phyloP scores from a whole-genome alignment of 306 rosid species.

The Urtica urens region DNA sequence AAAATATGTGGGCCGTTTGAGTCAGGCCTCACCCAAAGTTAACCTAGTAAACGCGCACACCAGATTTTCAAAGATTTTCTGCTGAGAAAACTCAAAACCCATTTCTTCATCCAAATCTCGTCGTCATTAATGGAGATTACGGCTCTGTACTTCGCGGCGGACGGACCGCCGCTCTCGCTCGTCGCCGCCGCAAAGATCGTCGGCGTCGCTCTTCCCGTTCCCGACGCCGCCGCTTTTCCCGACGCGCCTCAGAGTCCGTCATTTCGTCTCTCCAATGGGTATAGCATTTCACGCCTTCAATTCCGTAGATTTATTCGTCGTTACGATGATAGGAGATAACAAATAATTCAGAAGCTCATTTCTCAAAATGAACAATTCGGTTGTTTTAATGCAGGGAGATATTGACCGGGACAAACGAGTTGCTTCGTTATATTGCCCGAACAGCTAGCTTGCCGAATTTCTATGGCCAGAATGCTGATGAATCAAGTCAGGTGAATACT shows the following conservation, averaged over 20 bases:
- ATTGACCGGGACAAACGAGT: constrained; percentile 49
- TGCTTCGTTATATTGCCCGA: constrained; percentile 58
- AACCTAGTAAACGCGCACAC: too few relatives aligned
- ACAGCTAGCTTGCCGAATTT: constrained; percentile 42
- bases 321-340: too few relatives aligned
- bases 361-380: not conserved
- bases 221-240: constrained; percentile 45
- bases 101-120: too few relatives aligned
- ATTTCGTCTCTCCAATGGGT: constrained; percentile 57
- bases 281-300: not conserved
- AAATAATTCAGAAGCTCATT: not conserved
- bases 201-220: constrained; percentile 31
- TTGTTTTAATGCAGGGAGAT: constrained; percentile 33
- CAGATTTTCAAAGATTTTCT: too few relatives aligned
- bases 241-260: constrained; percentile 38
- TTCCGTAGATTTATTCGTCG: not conserved
- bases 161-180: constrained; percentile 55
- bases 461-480: constrained; percentile 50
- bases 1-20: too few relatives aligned
- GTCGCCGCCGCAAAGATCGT: constrained; percentile 63
- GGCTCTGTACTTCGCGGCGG: constrained; percentile 41
- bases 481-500: constrained; percentile 59
- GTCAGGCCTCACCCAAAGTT: too few relatives aligned
- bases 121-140: constrained; percentile 43
- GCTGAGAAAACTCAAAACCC: too few relatives aligned